Evolutionary conservation across 495 filamentous ascomycete genomes (phyloP).

Genomic region (Hypoxylon fragiforme): DNA sequence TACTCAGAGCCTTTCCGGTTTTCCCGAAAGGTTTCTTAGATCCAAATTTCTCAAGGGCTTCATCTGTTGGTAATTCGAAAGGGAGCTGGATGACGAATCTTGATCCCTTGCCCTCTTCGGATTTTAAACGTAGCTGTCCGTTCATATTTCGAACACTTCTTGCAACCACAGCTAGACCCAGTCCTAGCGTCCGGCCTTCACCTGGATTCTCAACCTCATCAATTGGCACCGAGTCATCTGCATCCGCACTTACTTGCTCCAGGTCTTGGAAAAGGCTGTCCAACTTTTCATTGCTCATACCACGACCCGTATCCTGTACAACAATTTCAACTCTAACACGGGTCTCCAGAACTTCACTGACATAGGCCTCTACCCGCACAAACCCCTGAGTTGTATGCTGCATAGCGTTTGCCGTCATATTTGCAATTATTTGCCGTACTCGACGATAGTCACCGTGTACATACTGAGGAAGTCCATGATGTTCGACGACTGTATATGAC

Average conservation of each 20-base stretch:
- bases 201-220: constrained; percentile 35
- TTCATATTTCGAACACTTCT: constrained; percentile 87
- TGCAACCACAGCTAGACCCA: constrained; percentile 86
- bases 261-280: constrained; percentile 83
- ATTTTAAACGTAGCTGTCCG: constrained; percentile 85
- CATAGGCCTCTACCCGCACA: constrained; percentile 72
- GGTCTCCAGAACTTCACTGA: constrained; percentile 42
- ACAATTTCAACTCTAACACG: constrained; percentile 69
- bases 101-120: constrained; percentile 83
- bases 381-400: constrained; percentile 74
- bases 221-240: constrained; percentile 42
- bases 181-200: constrained; percentile 62
- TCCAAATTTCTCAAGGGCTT: constrained; percentile 34
- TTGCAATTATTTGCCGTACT: constrained; percentile 78
- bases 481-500: constrained; percentile 65
- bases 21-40: constrained; percentile 13
- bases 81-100: constrained; percentile 75
- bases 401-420: constrained; percentile 84
- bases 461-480: constrained; percentile 68
- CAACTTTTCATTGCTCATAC: constrained; percentile 72
- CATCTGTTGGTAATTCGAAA: constrained; percentile 62
- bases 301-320: constrained; percentile 77
- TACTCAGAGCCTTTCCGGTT: constrained; percentile 20
- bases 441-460: constrained; percentile 81
- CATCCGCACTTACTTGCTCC: constrained; percentile 77